Percentiles rank a stretch among this genome's conserved stretches.
These are phyloP conservation scores for Eimeria brunetti DNA, from an alignment of 169 alveolate species.

Conservation along the genomic window DNA sequence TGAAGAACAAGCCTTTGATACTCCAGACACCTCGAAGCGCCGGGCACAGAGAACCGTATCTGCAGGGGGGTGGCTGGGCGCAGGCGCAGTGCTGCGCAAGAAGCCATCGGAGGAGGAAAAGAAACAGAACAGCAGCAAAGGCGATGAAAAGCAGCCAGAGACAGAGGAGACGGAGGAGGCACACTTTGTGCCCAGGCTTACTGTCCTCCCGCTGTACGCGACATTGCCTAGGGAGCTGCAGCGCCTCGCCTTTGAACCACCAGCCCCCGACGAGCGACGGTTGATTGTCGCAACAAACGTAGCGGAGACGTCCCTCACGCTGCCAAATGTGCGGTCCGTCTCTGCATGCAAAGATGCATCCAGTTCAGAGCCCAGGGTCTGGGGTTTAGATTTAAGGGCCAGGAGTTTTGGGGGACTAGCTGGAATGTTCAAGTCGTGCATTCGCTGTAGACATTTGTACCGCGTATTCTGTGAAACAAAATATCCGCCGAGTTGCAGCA, in stretches of 20 bases:
- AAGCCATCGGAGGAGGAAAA: background rate
- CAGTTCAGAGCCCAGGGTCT: background rate
- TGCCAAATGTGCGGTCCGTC: slow-evolving; percentile 96
- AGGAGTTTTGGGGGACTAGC: background rate
- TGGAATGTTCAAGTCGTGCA: background rate
- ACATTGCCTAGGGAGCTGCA: slow-evolving; percentile 80
- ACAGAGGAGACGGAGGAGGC: slow-evolving; percentile 24
- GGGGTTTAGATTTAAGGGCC: background rate
- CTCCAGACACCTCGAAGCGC: slow-evolving; percentile 47
- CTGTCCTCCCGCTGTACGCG: slow-evolving; percentile 83
- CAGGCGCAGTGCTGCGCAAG: slow-evolving; percentile 30
- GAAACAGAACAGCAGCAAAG: background rate
- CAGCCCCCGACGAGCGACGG: slow-evolving; percentile 94
- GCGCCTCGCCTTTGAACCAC: slow-evolving; percentile 87
- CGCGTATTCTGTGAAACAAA: too few relatives aligned
- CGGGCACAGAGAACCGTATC: slow-evolving; percentile 8
- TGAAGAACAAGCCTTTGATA: background rate
- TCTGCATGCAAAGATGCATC: background rate
- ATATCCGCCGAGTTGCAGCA: background rate
- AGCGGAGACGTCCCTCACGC: slow-evolving; percentile 99
- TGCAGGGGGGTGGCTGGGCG: slow-evolving; percentile 70
- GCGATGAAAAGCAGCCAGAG: background rate
- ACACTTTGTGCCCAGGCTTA: slow-evolving; percentile 25
- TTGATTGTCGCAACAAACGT: slow-evolving; percentile 99
- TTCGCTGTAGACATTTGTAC: too few relatives aligned